Conservation (phyloP, 768 basidiomycete species). For the Pisolithus albus region DNA sequence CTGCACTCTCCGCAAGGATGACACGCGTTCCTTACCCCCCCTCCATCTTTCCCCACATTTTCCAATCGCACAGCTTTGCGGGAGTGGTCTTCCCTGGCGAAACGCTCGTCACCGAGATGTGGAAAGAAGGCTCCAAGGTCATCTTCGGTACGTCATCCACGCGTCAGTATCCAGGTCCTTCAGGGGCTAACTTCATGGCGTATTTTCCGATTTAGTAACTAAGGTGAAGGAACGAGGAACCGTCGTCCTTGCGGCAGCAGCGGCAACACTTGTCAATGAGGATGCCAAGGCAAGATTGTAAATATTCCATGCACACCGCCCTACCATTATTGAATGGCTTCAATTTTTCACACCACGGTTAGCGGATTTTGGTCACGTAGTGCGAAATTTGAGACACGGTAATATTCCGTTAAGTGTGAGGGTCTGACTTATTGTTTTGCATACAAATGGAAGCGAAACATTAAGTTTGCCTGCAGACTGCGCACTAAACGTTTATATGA, state of each 20-base stretch:
- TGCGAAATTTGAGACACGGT: too few species aligned
- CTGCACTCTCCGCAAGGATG: neutral
- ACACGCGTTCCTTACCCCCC: neutral
- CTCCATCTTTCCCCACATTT: neutral
- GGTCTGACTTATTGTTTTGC: too few species aligned
- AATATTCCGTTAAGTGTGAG: too few species aligned
- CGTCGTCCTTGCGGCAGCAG: slow-evolving; percentile 70
- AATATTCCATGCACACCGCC: too few species aligned
- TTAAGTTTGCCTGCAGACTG: too few species aligned
- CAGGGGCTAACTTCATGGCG: neutral
- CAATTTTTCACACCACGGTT: too few species aligned
- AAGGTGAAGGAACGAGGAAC: slow-evolving; percentile 84
- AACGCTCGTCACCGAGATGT: slow-evolving; percentile 94
- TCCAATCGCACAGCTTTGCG: slow-evolving; percentile 52
- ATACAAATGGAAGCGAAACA: too few species aligned
- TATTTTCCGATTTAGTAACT: slow-evolving; percentile 41
- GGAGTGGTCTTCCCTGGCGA: slow-evolving; percentile 94
- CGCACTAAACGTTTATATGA: too few species aligned
- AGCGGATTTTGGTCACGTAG: too few species aligned
- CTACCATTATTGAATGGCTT: too few species aligned
- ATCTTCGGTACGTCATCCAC: slow-evolving; percentile 71
- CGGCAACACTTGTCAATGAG: slow-evolving; percentile 57
- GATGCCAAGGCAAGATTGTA: slow-evolving; percentile 56
- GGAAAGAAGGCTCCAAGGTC: slow-evolving; percentile 90
- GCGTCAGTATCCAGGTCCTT: neutral